Evolutionary conservation across 768 basidiomycete species (phyloP).

Genomic region (Naganishia friedmannii): DNA sequence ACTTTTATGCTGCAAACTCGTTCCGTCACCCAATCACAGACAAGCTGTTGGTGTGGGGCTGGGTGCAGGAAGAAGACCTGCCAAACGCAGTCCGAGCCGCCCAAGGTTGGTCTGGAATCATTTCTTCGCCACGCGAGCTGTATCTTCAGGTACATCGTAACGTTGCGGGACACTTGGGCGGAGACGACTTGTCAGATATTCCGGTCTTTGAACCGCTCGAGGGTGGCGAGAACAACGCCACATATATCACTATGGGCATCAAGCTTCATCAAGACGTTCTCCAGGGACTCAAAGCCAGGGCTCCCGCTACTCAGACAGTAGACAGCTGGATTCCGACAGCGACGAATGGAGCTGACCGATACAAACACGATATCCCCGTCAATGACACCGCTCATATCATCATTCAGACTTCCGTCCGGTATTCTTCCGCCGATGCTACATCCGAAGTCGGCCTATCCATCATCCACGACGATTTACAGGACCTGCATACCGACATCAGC

Average conservation of each 20-base stretch:
- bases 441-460: constrained; percentile 5
- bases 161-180: constrained; percentile 15
- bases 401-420: constrained; percentile 11
- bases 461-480: background rate
- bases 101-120: constrained; percentile 33
- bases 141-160: constrained; percentile 20
- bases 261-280: constrained; percentile 6
- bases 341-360: background rate
- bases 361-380: background rate
- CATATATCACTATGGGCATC: constrained; percentile 20
- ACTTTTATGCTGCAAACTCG: constrained; percentile 28
- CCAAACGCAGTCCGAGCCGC: constrained; percentile 7
- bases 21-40: constrained; percentile 20
- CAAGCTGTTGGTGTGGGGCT: constrained; percentile 26
- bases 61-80: constrained; percentile 34
- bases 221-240: background rate
- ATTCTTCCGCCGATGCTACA: background rate
- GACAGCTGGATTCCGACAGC: background rate
- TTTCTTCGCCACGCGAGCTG: constrained; percentile 30
- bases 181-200: background rate
- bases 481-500: constrained; percentile 7
- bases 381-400: constrained; percentile 15
- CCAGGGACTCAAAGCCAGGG: background rate
- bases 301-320: background rate
- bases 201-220: constrained; percentile 6